Evolutionary conservation across 257 asterid genomes (phyloP).

Genomic region (Solanum okadae): DNA sequence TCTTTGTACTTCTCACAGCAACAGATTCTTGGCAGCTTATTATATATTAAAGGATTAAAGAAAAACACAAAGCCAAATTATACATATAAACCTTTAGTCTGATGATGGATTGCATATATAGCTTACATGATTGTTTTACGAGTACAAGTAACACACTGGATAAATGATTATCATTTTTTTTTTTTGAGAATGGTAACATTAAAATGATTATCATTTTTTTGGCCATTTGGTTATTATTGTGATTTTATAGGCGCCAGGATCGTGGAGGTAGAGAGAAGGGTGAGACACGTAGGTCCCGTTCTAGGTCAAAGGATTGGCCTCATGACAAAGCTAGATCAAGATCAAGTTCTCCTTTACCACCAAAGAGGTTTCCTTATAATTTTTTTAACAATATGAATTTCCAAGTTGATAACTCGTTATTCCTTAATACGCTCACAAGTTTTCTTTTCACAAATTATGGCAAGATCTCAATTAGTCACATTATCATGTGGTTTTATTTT

Average conservation of each 20-base stretch:
- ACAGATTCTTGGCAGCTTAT: background rate
- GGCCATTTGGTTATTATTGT: background rate
- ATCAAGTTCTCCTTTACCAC: constrained; percentile 13
- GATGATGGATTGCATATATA: background rate
- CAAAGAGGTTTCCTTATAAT: constrained; percentile 12
- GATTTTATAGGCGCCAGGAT: constrained; percentile 22
- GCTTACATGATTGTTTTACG: background rate
- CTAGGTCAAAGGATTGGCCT: constrained; percentile 32
- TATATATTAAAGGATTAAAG: background rate
- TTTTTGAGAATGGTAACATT: background rate
- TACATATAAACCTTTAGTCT: background rate
- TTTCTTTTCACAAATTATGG: background rate
- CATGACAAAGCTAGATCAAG: constrained; percentile 13
- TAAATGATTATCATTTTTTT: background rate
- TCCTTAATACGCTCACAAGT: background rate
- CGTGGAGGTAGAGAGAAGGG: constrained; percentile 29
- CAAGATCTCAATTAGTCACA: background rate
- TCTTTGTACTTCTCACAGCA: background rate
- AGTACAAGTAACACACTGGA: background rate
- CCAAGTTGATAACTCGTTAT: background rate
- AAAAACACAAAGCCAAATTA: background rate
- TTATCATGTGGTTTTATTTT: background rate
- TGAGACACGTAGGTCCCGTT: constrained; percentile 26
- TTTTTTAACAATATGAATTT: background rate
- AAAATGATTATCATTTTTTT: background rate